A percentile compares a stretch with the other conserved stretches of the same genome.
Evolutionary conservation across 768 basidiomycete genomes (phyloP).

Genomic region (Russula virescens): DNA sequence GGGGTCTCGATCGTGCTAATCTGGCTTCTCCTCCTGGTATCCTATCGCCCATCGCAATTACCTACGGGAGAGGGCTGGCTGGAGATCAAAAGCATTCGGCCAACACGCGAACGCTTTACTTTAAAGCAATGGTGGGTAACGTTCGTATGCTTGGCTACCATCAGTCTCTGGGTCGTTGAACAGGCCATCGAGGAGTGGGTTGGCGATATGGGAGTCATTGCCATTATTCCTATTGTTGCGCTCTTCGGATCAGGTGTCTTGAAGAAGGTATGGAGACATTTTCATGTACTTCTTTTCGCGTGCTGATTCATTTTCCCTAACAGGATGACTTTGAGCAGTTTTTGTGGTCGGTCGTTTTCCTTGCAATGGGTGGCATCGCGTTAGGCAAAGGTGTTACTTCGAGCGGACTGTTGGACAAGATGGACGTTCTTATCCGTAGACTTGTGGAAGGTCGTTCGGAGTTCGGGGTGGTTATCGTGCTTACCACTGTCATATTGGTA

Average conservation of each 20-base stretch:
- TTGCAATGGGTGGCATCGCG: slow-evolving; percentile 97
- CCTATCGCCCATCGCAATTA: slow-evolving; percentile 68
- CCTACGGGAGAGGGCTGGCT: slow-evolving; percentile 74
- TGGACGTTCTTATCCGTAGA: slow-evolving; percentile 57
- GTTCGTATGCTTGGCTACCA: slow-evolving; percentile 77
- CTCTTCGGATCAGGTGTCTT: slow-evolving; percentile 93
- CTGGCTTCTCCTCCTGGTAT: slow-evolving; percentile 82
- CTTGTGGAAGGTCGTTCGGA: slow-evolving; percentile 57
- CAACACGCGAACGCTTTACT: slow-evolving; percentile 77
- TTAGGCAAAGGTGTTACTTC: slow-evolving; percentile 89
- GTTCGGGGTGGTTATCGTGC: slow-evolving; percentile 69
- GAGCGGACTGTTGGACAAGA: slow-evolving; percentile 77
- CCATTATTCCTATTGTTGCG: slow-evolving; percentile 84
- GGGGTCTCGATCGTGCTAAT: slow-evolving; percentile 80
- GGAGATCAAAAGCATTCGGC: slow-evolving; percentile 78
- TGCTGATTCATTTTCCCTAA: not conserved
- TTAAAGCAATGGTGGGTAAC: slow-evolving; percentile 87
- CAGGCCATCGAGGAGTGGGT: slow-evolving; percentile 67
- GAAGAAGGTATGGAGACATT: slow-evolving; percentile 65
- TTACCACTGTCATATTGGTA: slow-evolving; percentile 30
- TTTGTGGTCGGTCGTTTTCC: slow-evolving; percentile 90
- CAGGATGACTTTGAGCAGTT: slow-evolving; percentile 95
- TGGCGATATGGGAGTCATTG: slow-evolving; percentile 98
- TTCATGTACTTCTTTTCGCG: not conserved
- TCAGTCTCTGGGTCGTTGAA: slow-evolving; percentile 85